Percentiles rank a stretch among this genome's conserved stretches.
Conservation (phyloP, 176 grass and related monocot species). For the Stipa capillata region DNA sequence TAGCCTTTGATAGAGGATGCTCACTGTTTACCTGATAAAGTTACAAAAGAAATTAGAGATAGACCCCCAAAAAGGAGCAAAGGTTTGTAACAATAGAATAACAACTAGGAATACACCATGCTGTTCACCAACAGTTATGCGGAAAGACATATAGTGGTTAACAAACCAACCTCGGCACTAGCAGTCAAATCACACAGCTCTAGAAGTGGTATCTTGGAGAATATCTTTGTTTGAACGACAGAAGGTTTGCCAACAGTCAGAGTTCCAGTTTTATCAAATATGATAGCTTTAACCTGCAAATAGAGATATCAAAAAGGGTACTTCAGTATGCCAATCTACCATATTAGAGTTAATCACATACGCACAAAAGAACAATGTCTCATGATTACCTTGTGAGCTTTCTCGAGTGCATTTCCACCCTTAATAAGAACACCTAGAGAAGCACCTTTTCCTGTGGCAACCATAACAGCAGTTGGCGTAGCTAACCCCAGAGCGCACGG, state of each 20-base stretch:
- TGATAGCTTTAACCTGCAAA: conserved; percentile 71
- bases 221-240: conserved; percentile 81
- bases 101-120: not conserved
- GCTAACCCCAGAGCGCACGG: conserved; percentile 94
- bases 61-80: not conserved
- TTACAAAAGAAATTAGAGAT: conserved; percentile 1
- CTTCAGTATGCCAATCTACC: not conserved
- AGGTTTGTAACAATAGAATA: not conserved
- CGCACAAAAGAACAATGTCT: not conserved
- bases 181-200: conserved; percentile 84
- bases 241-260: conserved; percentile 86
- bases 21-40: conserved; percentile 73
- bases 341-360: not conserved
- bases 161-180: conserved; percentile 68
- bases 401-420: conserved; percentile 93
- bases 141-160: not conserved
- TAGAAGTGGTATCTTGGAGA: conserved; percentile 64
- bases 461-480: conserved; percentile 98
- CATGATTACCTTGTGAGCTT: conserved; percentile 81
- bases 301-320: not conserved
- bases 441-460: conserved; percentile 98
- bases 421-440: conserved; percentile 98
- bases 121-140: not conserved
- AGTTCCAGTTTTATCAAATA: conserved; percentile 99
- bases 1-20: conserved; percentile 89